Evolutionary conservation across 192 early-diverging fungal genomes (phyloP), one percentile per base, ranked within the genome.

Genomic region (Coemansia sp.): DNA sequence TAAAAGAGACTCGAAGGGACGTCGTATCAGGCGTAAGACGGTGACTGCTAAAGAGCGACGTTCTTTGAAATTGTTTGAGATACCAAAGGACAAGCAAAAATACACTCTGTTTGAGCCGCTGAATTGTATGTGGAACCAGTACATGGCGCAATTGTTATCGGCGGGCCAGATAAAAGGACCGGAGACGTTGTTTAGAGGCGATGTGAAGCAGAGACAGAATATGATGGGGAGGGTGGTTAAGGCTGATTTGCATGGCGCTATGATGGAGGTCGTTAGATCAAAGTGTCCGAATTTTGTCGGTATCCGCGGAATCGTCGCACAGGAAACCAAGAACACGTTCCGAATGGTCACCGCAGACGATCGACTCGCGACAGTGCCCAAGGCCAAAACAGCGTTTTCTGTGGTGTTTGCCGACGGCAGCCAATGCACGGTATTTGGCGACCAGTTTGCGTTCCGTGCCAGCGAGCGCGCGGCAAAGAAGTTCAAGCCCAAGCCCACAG

Each of bases 281-380:
- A 93, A 89, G 70, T 92, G 91, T 43, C 93, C 93, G 6, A 88
- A 87, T 4, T 90, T 88, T 68, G 83, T 98, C 36, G 94, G 94
- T 4, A 62, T 89, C 2, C 76, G 81, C 28, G 95, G 96, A 8
- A 96, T 96, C 59, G 83, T 92, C 5, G 87, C 95, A 17, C 91
- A 94, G 67, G 96, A 98, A 65, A 96, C 95, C 0, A 93, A 96
- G 57, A 93, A 92, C 67, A 87, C 90, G 57, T 94, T 98, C 66
- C 85, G 89, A 48, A 78, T 96, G 6, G 89, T 95, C 14, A 94
- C 92, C 2, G 51, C 61, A 12, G 76, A 87, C n/a, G 81, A 94
- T 70, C 72, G 73, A 6, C 67, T 93, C 15, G 72, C 72, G 86
- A 89, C 74, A 1, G 85, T 94, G 41, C 93, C 95, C 7, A 97